Evolutionary conservation across 805 yeast genomes (phyloP).

Genomic region (Saccharomycopsis oosterbeekiorum): DNA sequence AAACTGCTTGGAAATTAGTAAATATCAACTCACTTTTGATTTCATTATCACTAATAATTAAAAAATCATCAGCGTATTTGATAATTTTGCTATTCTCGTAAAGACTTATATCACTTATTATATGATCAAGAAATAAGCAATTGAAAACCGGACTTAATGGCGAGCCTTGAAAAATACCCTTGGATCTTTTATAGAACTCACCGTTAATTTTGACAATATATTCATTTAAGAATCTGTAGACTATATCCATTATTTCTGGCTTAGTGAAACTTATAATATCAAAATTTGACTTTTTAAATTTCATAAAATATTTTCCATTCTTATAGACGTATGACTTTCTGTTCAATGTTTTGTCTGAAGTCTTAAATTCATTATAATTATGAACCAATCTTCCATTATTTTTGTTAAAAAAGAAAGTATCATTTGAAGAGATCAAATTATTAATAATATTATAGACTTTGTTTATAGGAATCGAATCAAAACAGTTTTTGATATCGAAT

Average conservation of each 20-base stretch:
- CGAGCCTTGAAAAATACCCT: slow-evolving; percentile 82
- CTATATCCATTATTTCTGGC: slow-evolving; percentile 34
- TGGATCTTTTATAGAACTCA: slow-evolving; percentile 35
- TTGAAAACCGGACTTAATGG: slow-evolving; percentile 67
- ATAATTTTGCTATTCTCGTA: slow-evolving; percentile 30
- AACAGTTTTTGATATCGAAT: slow-evolving; percentile 71
- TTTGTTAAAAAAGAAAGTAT: background rate
- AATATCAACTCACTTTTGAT: slow-evolving; percentile 25
- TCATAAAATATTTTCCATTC: background rate
- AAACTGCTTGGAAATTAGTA: background rate
- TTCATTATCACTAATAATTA: slow-evolving; percentile 46
- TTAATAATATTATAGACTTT: slow-evolving; percentile 2
- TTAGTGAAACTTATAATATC: slow-evolving; percentile 25
- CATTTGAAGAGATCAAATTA: background rate
- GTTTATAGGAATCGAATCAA: slow-evolving; percentile 54
- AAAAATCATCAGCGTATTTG: slow-evolving; percentile 77
- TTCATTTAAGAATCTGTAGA: slow-evolving; percentile 40
- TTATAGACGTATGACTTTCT: slow-evolving; percentile 3
- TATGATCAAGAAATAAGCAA: slow-evolving; percentile 56
- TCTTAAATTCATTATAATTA: slow-evolving; percentile 16
- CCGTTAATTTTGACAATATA: slow-evolving; percentile 35
- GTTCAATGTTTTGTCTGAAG: background rate
- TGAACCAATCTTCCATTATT: slow-evolving; percentile 9
- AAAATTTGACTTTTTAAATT: slow-evolving; percentile 15
- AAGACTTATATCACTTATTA: slow-evolving; percentile 30